Conservation (phyloP, 2,329 filamentous ascomycete species). For the Corinectria fuckeliana region DNA sequence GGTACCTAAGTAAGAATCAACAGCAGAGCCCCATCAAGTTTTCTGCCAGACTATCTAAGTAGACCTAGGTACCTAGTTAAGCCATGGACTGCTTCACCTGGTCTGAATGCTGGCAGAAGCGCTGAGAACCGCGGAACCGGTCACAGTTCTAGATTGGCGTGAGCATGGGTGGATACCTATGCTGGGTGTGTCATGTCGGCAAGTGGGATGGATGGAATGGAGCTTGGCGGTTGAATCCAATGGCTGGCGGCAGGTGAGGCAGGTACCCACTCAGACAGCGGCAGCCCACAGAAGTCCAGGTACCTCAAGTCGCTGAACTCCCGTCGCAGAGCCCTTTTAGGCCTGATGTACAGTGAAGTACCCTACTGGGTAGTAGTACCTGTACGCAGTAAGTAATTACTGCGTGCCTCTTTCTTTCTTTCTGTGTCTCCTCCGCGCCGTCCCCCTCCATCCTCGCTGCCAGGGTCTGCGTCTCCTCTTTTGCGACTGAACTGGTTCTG, state of each 20-base stretch:
- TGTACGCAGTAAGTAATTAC: slow-evolving; percentile 13
- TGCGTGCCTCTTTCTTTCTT: slow-evolving; percentile 21
- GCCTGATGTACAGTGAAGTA: slow-evolving; percentile 13
- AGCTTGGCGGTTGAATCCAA: slow-evolving; percentile 5
- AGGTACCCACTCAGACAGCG: neutral
- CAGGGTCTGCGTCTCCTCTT: slow-evolving; percentile 13
- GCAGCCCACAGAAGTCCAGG: neutral
- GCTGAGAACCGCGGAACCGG: neutral
- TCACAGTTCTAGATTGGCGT: neutral
- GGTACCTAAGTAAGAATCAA: no score
- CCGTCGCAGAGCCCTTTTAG: neutral
- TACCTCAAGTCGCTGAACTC: slow-evolving; percentile 2
- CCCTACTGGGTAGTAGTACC: slow-evolving; percentile 2
- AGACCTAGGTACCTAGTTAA: neutral
- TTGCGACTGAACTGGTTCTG: slow-evolving; percentile 8
- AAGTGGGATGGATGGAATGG: slow-evolving; percentile 24
- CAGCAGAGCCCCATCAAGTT: neutral
- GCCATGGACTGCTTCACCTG: neutral
- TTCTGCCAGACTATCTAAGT: no score
- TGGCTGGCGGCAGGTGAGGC: neutral
- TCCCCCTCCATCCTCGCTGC: slow-evolving; percentile 26
- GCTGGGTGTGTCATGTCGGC: slow-evolving; percentile 15
- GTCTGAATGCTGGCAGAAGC: neutral
- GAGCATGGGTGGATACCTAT: slow-evolving; percentile 10
- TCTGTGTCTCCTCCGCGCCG: slow-evolving; percentile 17